Evolutionary conservation across 345 rosid species (phyloP), one percentile per base, ranked within the genome.

Genomic region (Stellera chamaejasme): DNA sequence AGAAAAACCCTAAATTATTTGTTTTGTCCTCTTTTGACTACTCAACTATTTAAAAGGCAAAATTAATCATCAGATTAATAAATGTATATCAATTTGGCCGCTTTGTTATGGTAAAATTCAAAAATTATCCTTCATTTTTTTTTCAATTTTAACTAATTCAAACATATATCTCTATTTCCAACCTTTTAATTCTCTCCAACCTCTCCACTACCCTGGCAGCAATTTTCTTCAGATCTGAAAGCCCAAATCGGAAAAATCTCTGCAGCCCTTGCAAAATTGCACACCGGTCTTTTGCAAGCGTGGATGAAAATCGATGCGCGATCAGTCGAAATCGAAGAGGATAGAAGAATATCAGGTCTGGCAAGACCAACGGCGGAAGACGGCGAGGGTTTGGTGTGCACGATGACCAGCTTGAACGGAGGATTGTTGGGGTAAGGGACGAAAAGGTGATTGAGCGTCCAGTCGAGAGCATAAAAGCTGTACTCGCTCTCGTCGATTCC

Each of bases 371-470:
- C 63, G 60, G 66, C 77, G 27, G 88, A 67, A 66, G 74, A 11
- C 62, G 90, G 64, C 67, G 77, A 23, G 50, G 94, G 95, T 71
- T 84, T 93, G 58, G 96, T 84, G 65, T 89, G 81, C 58, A 89
- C 79, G 73, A 93, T 58, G 48, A 84, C 56, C 65, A 93, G 92
- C 66, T 80, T 81, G 71, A 84, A 93, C n/a, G 82, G 95, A 56
- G 62, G 60, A 70, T 71, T 73, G 11, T 86, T 59, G 50, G 72
- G 67, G 32, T 55, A 70, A 2, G 87, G 85, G 56, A 73, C 59
- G 73, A 89, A 81, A 79, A 93, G 89, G 49, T 67, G 91, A 61
- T 83, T 87, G 4, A 93, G 76, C 2, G 90, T 83, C 99, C 97
- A 93, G 62, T 82, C 79, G 59, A 93, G 67, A 1, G 96, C 98